Percentiles rank a stretch among this genome's conserved stretches.
Conservation (phyloP, 2,329 filamentous ascomycete genomes). For the Aureobasidium mangrovei region DNA sequence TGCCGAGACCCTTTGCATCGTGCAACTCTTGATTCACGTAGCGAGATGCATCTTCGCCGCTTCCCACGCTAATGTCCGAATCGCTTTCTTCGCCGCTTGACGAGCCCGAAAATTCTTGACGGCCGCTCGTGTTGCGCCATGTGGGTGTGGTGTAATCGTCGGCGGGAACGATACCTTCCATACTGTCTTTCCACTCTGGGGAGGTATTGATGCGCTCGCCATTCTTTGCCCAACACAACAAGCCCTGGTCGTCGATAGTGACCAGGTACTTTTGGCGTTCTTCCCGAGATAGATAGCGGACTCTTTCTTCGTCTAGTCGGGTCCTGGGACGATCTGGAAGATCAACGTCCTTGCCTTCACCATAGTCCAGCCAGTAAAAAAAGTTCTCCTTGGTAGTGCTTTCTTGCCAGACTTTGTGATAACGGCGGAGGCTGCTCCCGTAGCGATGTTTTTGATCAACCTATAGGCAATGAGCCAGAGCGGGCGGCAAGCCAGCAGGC, state of each 20-base stretch:
- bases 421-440: slow-evolving; percentile 69
- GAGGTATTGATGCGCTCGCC: slow-evolving; percentile 68
- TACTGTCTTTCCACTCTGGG: slow-evolving; percentile 66
- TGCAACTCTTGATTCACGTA: slow-evolving; percentile 58
- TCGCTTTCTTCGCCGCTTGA: slow-evolving; percentile 24
- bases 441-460: slow-evolving; percentile 67
- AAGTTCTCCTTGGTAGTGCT: slow-evolving; percentile 74
- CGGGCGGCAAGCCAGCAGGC: background rate
- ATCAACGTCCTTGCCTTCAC: slow-evolving; percentile 62
- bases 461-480: background rate
- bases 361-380: slow-evolving; percentile 87
- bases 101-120: slow-evolving; percentile 16
- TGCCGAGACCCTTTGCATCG: slow-evolving; percentile 51
- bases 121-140: slow-evolving; percentile 30
- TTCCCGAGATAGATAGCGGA: slow-evolving; percentile 75
- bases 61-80: slow-evolving; percentile 38
- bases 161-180: slow-evolving; percentile 50
- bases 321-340: slow-evolving; percentile 64
- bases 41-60: slow-evolving; percentile 53
- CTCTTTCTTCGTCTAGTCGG: slow-evolving; percentile 65
- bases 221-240: slow-evolving; percentile 82
- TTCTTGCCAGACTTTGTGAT: slow-evolving; percentile 78
- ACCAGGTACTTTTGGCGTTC: slow-evolving; percentile 77
- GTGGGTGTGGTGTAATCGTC: slow-evolving; percentile 35
- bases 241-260: slow-evolving; percentile 61